A percentile compares a stretch with the other conserved stretches of the same genome.
phyloP scores from a whole-genome alignment of 441 rosid genomes.

The Theobroma grandiflorum region DNA sequence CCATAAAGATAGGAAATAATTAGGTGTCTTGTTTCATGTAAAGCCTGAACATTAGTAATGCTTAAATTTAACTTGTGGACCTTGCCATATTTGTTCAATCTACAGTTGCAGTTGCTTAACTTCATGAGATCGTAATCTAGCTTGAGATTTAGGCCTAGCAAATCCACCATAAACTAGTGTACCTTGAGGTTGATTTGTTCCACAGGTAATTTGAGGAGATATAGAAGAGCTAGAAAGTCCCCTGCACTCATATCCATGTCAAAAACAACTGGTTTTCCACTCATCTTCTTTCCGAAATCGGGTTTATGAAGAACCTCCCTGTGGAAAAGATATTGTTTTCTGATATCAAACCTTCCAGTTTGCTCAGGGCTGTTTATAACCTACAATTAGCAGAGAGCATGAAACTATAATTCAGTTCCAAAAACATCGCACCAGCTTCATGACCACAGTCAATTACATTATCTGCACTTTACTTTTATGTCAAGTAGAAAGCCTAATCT shows the following conservation, averaged over 20 bases:
- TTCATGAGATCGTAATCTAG: background rate
- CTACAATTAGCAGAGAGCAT: constrained; percentile 40
- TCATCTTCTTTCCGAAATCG: constrained; percentile 49
- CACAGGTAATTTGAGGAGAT: constrained; percentile 81
- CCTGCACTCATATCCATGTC: constrained; percentile 99
- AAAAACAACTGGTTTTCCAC: constrained; percentile 75
- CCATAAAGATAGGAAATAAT: background rate
- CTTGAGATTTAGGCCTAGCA: background rate
- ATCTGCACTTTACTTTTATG: background rate
- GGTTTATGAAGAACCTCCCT: constrained; percentile 61
- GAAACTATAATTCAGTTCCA: background rate
- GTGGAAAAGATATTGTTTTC: constrained; percentile 72
- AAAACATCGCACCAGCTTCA: background rate
- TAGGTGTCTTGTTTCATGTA: background rate
- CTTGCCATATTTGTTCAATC: background rate
- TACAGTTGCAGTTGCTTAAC: constrained; percentile 14
- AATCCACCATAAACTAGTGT: background rate
- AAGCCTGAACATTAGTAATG: background rate
- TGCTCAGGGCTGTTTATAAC: constrained; percentile 69
- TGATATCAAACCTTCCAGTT: constrained; percentile 72
- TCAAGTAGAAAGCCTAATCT: background rate
- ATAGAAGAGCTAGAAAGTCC: constrained; percentile 84
- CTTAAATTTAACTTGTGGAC: background rate
- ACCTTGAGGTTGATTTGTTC: constrained; percentile 82
- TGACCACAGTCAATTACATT: background rate